Conservation (phyloP, 1,284 basidiomycete genomes). For the Vanrija humicola region DNA sequence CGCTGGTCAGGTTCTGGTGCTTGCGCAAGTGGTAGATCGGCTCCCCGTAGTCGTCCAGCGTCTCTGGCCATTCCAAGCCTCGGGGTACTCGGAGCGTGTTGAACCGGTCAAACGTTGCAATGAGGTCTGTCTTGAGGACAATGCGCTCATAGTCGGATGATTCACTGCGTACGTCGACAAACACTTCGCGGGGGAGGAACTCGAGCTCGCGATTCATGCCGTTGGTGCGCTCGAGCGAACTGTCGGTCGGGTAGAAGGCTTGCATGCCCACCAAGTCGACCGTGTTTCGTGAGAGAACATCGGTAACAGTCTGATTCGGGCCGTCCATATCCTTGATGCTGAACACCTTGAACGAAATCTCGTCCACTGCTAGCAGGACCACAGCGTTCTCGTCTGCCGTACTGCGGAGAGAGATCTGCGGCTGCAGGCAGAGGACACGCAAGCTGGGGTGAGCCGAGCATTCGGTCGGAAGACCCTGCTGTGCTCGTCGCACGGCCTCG, state of each 20-base stretch:
- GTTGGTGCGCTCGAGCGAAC: conserved; percentile 14
- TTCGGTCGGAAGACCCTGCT: conserved; percentile 35
- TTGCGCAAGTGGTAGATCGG: conserved; percentile 67
- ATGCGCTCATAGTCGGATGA: conserved; percentile 80
- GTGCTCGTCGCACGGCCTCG: conserved; percentile 15
- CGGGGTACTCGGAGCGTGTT: conserved; percentile 82
- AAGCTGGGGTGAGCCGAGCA: conserved; percentile 59
- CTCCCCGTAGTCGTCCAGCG: conserved; percentile 46
- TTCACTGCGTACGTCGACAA: conserved; percentile 79
- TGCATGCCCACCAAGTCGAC: conserved; percentile 75
- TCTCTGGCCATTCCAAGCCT: conserved; percentile 52
- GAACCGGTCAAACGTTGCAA: conserved; percentile 88
- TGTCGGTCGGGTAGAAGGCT: conserved; percentile 69
- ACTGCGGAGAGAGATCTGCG: conserved; percentile 79
- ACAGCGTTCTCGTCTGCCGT: conserved; percentile 61
- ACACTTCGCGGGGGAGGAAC: conserved; percentile 78
- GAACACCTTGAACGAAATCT: conserved; percentile 76
- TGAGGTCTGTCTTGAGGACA: conserved; percentile 82
- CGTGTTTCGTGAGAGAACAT: conserved; percentile 79
- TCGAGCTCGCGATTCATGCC: conserved; percentile 24
- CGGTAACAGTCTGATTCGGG: conserved; percentile 75
- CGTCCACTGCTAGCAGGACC: conserved; percentile 74
- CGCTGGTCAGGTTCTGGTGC: conserved; percentile 75
- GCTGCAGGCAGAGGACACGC: conserved; percentile 81
- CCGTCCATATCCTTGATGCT: conserved; percentile 75